These are phyloP conservation scores for Eremothecium cymbalariae DNA, from an alignment of 1,139 yeast species.

Conservation along the genomic window DNA sequence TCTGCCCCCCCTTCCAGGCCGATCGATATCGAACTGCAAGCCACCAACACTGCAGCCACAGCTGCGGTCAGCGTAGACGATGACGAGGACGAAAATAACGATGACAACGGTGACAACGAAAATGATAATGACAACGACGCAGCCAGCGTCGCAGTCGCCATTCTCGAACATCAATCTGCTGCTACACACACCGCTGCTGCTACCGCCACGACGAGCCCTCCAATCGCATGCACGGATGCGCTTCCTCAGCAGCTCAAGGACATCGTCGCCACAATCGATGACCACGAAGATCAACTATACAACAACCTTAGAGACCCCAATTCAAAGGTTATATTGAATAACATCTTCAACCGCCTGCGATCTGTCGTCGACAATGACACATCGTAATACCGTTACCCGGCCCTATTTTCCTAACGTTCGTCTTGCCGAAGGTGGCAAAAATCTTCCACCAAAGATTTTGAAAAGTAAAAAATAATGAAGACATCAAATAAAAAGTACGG, in stretches of 20 bases:
- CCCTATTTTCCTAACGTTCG: not conserved
- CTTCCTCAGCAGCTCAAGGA: slow-evolving; percentile 12
- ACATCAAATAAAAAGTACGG: no score
- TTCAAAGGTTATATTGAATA: slow-evolving; percentile 7
- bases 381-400: slow-evolving; percentile 6
- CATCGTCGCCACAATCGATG: slow-evolving; percentile 14
- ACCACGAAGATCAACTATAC: slow-evolving; percentile 15
- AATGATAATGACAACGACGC: slow-evolving; percentile 7
- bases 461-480: not conserved
- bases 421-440: slow-evolving; percentile 3
- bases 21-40: slow-evolving; percentile 9
- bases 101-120: not conserved
- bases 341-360: slow-evolving; percentile 11
- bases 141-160: slow-evolving; percentile 9
- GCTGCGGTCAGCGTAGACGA: slow-evolving; percentile 1
- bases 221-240: not conserved
- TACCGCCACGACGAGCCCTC: not conserved
- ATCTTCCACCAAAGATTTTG: not conserved
- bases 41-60: no score
- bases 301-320: slow-evolving; percentile 9
- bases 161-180: slow-evolving; percentile 8
- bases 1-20: not conserved
- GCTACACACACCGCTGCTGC: slow-evolving; percentile 9
- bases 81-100: not conserved
- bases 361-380: slow-evolving; percentile 3